Base-by-base conservation (phyloP, 1,284 basidiomycete genomes). In the Trichosporon asahii region DNA sequence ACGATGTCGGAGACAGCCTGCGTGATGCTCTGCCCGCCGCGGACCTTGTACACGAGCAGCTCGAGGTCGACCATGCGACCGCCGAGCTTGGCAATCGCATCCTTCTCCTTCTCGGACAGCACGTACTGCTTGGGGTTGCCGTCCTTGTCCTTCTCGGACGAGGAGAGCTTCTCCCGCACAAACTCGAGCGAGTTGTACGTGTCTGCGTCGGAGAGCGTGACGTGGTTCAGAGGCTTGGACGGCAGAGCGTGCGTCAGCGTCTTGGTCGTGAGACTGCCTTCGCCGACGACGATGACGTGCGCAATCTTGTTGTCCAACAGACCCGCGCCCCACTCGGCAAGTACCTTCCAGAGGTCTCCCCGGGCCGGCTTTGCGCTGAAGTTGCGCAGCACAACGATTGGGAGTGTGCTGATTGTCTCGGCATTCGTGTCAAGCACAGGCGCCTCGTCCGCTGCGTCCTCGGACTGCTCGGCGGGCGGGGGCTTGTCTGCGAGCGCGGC, bases 1-100 rank as follows among this genome's bases (percentile, higher is more conserved):
- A 97, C 89, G 76, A 96, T 93, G 77, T 96, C 94, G 76, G 95
- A 91, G 4, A 97, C 91, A 0, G 94, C 93, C 33, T 91, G 91
- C 70, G 89, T 86, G 1, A 95, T 87, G 12, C 77, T 84, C 81
- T 89, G 88, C 0, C 94, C 93, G 60, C 87, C 89, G 60, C 89
- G 87, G 31, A 95, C 89, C 85, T 95, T 96, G 83, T 93, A 90
- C 14, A 95, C 89, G 33, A 98, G 85, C 88, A 79, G 78, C 69
- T 83, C 81, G 40, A 83, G 78, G 68, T 83, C 81, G 31, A 90
- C 92, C 64, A 93, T 90, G 23, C 95, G 88, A 21, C 95, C 95
- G 63, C 95, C 95, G 0, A 97, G 87, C 57, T 89, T 88, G 69
- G 90, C 86, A 29, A 97, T 85, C 67, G 87, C 86, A 23, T 84